Percentiles rank a stretch among this genome's conserved stretches.
Evolutionary conservation across 192 early-diverging fungal genomes (phyloP).

Genomic region (Coemansia sp.): DNA sequence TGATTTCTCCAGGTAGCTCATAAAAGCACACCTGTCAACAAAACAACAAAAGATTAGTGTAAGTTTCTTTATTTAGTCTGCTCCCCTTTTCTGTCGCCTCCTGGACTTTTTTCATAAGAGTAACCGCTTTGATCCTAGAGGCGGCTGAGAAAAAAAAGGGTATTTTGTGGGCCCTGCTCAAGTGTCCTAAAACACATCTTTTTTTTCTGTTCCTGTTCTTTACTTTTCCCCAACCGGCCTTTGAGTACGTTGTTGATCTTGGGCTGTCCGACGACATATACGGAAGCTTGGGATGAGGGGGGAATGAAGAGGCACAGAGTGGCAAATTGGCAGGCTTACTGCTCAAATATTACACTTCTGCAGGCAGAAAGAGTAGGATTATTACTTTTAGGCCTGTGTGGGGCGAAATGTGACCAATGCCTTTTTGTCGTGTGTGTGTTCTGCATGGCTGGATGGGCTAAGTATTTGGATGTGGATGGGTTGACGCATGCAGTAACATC

Average conservation of each 20-base stretch:
- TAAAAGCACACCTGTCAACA: too few relatives aligned
- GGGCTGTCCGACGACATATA: not conserved
- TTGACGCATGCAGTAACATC: not conserved
- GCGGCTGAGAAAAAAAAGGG: too few relatives aligned
- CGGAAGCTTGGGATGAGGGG: not conserved
- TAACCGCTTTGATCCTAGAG: not conserved
- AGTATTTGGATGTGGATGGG: not conserved
- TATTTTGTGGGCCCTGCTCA: not conserved
- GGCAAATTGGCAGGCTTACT: not conserved
- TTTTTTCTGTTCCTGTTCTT: not conserved
- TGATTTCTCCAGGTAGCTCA: not conserved
- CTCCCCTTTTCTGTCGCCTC: too few relatives aligned
- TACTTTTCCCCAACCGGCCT: conserved; percentile 4
- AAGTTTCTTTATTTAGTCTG: not conserved
- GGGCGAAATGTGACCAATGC: not conserved
- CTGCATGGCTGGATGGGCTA: not conserved
- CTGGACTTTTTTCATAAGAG: too few relatives aligned
- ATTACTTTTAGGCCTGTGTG: not conserved
- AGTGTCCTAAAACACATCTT: not conserved
- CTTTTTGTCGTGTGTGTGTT: not conserved
- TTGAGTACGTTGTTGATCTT: not conserved
- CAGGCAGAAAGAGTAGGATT: not conserved
- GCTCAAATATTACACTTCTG: not conserved
- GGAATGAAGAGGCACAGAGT: not conserved
- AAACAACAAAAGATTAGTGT: not conserved